Conservation (phyloP, 1,139 yeast genomes). For the Geotrichum aggregatum region DNA sequence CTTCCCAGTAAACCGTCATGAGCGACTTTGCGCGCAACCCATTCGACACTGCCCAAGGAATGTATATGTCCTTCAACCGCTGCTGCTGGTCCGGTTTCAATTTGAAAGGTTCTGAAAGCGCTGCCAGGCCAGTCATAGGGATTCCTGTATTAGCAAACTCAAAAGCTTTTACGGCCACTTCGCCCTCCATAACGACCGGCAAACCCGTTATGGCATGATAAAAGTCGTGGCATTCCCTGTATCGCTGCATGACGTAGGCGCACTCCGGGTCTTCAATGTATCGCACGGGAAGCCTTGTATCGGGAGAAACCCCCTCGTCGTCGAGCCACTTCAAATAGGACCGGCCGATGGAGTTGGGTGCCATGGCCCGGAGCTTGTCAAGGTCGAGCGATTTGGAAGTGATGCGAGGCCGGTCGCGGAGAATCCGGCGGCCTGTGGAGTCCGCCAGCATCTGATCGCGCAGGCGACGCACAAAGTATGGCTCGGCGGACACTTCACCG, state of each 20-base stretch:
- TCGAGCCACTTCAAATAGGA: conserved; percentile 79
- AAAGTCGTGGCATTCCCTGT: conserved; percentile 95
- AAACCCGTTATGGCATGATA: conserved; percentile 89
- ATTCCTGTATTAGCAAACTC: conserved; percentile 91
- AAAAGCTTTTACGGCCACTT: conserved; percentile 84
- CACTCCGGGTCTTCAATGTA: conserved; percentile 86
- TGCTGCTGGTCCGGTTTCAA: conserved; percentile 54
- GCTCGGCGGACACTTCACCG: conserved; percentile 87
- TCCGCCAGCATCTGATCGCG: conserved; percentile 72
- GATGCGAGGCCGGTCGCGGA: conserved; percentile 77
- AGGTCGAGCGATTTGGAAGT: conserved; percentile 68
- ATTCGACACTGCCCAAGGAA: conserved; percentile 84
- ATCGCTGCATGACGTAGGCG: conserved; percentile 86
- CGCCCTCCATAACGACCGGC: conserved; percentile 93
- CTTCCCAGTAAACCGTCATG: conserved; percentile 92
- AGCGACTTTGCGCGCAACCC: conserved; percentile 73
- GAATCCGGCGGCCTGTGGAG: conserved; percentile 68
- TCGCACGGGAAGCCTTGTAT: conserved; percentile 81
- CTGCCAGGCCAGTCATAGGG: conserved; percentile 94
- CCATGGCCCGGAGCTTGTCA: conserved; percentile 55
- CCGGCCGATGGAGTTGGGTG: conserved; percentile 71
- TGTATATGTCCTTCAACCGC: conserved; percentile 51
- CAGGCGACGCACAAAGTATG: conserved; percentile 57
- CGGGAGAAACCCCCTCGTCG: conserved; percentile 87
- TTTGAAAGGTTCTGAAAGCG: conserved; percentile 78